Evolutionary conservation across 441 rosid species (phyloP).

Genomic region (Aquilaria agallochum): DNA sequence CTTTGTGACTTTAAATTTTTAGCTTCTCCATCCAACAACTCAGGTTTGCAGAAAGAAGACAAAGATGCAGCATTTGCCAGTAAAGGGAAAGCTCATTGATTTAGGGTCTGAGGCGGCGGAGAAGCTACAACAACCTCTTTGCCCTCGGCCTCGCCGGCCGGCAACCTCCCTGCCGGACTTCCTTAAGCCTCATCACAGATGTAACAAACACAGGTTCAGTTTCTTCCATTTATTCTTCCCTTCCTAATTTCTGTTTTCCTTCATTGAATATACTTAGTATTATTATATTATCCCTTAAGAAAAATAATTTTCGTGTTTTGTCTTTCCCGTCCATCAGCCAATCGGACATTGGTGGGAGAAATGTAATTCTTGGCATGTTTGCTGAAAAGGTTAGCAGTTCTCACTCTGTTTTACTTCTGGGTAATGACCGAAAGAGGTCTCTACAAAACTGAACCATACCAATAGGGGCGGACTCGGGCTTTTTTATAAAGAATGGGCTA

Average conservation of each 20-base stretch:
- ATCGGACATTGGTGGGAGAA: constrained; percentile 34
- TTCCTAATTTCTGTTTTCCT: neutral
- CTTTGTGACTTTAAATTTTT: constrained; percentile 14
- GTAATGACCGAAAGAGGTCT: too few species aligned
- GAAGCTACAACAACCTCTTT: constrained; percentile 37
- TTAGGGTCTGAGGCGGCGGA: constrained; percentile 17
- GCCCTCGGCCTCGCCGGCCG: constrained; percentile 74
- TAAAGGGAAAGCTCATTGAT: constrained; percentile 35
- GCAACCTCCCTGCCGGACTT: constrained; percentile 49
- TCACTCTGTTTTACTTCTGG: neutral
- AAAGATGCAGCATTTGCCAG: constrained; percentile 47
- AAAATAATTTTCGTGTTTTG: neutral
- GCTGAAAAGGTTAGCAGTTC: constrained; percentile 41
- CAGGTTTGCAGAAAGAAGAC: neutral
- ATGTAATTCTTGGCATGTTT: constrained; percentile 31
- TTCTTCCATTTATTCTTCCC: neutral
- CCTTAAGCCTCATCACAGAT: constrained; percentile 42
- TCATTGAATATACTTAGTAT: too few species aligned
- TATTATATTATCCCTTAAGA: too few species aligned
- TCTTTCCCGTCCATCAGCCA: constrained; percentile 30
- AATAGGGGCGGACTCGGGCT: too few species aligned
- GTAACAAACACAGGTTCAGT: constrained; percentile 50
- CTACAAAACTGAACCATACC: too few species aligned
- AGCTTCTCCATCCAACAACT: neutral
- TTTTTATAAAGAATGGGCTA: too few species aligned